Base-by-base conservation (phyloP, 1,284 basidiomycete genomes). In the Leccinum pallidistipes region DNA sequence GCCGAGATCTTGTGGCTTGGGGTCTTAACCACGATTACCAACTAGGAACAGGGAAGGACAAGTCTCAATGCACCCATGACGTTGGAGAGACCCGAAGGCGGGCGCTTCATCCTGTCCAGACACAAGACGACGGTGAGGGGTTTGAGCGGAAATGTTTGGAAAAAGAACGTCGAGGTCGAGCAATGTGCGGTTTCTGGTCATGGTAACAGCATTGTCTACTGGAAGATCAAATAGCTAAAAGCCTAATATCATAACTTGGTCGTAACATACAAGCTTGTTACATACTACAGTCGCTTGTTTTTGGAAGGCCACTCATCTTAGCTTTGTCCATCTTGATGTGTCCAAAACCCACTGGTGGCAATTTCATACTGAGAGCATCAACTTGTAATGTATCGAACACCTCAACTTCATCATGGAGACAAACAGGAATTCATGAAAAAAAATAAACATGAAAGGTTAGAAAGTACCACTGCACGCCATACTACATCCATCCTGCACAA, bases 41-140 rank as follows among this genome's bases (percentile, higher is more conserved):
- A 75, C 82, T 96, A 6, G 96, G 95, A 5, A 95, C 88, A 64
- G 93, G 93, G 47, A 94, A 84, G 89, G 59, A 83, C 87, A 5
- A 94, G 90, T 70, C 70, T 89, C 8, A 83, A 91, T 0, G 78
- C 86, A 14, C 95, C 96, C 0, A 82, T 83, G 16, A 77, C 78
- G 24, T 74, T 89, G 62, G 77, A 80, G 60, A 75, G 76, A n/a
- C 74, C 78, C 2, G 82, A 81, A 60, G 86, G 81, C 5, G 81
- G 80, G 55, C 79, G 86, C 62, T 78, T 90, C 64, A 84, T 87
- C 81, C 74, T 90, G 64, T 77, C 75, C 61, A 78, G 72, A 66
- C 80, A 76, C 64, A 81, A 72, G 59, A 82, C 83, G n/a, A 81
- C 82, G 49, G 85, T 92, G 12, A 82, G 79, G 62, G 90, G 92